These are phyloP conservation scores for Tetrapyrgos nigripes DNA, from an alignment of 1,284 basidiomycete genomes.

Conservation along the genomic window DNA sequence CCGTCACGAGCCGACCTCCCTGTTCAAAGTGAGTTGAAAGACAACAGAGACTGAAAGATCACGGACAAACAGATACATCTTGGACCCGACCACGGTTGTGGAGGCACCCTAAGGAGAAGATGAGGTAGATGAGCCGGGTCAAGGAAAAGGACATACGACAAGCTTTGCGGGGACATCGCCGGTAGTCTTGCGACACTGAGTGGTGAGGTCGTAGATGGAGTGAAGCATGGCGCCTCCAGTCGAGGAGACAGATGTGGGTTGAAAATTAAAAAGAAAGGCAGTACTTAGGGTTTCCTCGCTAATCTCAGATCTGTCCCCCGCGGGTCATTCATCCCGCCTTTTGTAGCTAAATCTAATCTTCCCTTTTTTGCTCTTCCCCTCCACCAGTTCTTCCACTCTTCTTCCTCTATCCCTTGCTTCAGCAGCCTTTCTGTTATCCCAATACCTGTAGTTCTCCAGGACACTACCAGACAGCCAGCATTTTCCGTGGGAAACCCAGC, in stretches of 20 bases:
- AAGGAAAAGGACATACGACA: slow-evolving; percentile 64
- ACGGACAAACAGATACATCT: slow-evolving; percentile 86
- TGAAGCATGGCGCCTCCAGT: slow-evolving; percentile 54
- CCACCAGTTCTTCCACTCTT: too few species aligned
- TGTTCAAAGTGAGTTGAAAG: slow-evolving; percentile 32
- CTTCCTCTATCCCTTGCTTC: too few species aligned
- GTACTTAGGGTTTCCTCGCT: too few species aligned
- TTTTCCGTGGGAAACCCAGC: background rate
- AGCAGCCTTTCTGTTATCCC: too few species aligned
- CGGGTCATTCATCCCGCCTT: too few species aligned
- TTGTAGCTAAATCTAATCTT: too few species aligned
- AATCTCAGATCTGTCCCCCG: too few species aligned
- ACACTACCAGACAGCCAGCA: background rate
- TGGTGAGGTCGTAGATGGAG: slow-evolving; percentile 88
- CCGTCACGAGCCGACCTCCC: slow-evolving; percentile 88
- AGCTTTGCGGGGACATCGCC: slow-evolving; percentile 90
- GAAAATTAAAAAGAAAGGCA: too few species aligned
- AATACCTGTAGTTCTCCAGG: too few species aligned
- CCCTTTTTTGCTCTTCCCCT: too few species aligned
- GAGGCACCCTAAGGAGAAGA: slow-evolving; percentile 69
- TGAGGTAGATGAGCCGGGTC: slow-evolving; percentile 7
- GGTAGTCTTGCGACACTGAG: slow-evolving; percentile 81
- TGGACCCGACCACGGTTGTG: slow-evolving; percentile 82
- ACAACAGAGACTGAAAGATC: slow-evolving; percentile 4
- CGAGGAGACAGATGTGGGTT: too few species aligned